These are phyloP conservation scores for Boletus subluridellus DNA, from an alignment of 1,284 basidiomycete species.

Conservation along the genomic window DNA sequence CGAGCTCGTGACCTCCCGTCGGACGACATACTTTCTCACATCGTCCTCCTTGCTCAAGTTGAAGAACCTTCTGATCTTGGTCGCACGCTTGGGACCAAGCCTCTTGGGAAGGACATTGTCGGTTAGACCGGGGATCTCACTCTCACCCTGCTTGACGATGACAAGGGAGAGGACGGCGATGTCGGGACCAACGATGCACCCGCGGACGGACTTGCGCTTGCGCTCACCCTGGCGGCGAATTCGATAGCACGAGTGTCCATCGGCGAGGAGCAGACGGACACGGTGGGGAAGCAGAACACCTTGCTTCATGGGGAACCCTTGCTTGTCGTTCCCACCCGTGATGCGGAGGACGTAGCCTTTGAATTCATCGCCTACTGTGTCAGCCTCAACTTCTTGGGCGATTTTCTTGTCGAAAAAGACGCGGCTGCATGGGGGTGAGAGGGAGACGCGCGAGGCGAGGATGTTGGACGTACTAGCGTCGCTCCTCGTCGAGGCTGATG, in stretches of 20 bases:
- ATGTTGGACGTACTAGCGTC: conserved; percentile 61
- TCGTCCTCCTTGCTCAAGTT: conserved; percentile 98
- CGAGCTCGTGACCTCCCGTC: conserved; percentile 82
- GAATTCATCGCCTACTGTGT: conserved; percentile 93
- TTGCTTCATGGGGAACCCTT: conserved; percentile 99
- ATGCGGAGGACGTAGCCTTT: conserved; percentile 97
- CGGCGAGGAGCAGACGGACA: conserved; percentile 89
- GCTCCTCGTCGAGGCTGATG: conserved; percentile 92
- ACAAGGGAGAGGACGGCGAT: conserved; percentile 93
- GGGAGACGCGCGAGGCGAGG: background rate
- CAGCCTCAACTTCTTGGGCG: conserved; percentile 90
- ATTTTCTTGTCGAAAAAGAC: conserved; percentile 97
- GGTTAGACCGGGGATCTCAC: conserved; percentile 89
- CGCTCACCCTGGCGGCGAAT: conserved; percentile 91
- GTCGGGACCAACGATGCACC: conserved; percentile 96
- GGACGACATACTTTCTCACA: conserved; percentile 94
- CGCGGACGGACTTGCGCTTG: conserved; percentile 97
- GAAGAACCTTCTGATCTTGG: conserved; percentile 97
- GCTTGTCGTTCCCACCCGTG: conserved; percentile 95
- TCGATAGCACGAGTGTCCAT: conserved; percentile 98
- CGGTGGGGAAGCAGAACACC: conserved; percentile 95
- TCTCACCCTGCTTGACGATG: conserved; percentile 96
- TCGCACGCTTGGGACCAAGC: conserved; percentile 92
- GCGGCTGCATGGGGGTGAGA: conserved; percentile 53
- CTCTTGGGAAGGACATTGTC: conserved; percentile 93